These are phyloP conservation scores for Rhodotorula sp. DNA, from an alignment of 1,284 basidiomycete genomes.

Conservation along the genomic window DNA sequence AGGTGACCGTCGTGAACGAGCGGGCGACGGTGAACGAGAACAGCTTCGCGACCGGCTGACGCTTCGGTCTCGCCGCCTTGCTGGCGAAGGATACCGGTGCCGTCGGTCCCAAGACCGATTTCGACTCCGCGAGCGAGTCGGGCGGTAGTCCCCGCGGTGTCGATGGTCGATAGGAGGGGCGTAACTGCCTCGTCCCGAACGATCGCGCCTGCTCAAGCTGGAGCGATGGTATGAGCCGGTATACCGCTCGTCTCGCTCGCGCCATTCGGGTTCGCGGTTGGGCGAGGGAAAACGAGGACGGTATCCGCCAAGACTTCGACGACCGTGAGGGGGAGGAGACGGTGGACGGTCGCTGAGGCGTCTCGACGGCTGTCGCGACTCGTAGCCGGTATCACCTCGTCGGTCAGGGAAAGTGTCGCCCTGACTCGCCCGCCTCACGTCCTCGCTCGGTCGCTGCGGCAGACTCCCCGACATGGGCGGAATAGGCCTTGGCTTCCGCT, in stretches of 20 bases:
- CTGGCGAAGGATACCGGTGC: neutral
- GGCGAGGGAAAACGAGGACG: neutral
- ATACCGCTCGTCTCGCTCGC: constrained; percentile 23
- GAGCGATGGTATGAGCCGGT: constrained; percentile 17
- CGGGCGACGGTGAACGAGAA: neutral
- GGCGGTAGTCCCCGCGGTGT: neutral
- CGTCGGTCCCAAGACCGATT: neutral
- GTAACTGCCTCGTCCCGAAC: neutral
- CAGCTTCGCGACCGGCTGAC: neutral
- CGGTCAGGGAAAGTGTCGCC: neutral
- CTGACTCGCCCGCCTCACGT: constrained; percentile 3
- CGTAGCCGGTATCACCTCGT: neutral
- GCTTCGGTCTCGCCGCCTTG: neutral
- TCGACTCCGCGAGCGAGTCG: neutral
- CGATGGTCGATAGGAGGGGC: neutral
- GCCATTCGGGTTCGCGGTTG: constrained; percentile 22
- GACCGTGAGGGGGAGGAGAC: too few species aligned
- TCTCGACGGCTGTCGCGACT: neutral
- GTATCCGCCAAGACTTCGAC: neutral
- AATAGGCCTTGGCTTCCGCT: neutral
- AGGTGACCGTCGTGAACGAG: neutral
- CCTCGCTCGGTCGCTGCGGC: neutral
- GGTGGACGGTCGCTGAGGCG: neutral
- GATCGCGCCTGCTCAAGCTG: constrained; percentile 10
- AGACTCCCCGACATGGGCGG: neutral